Conservation (phyloP, 78 protist species). For the Capsaspora owczarzaki region DNA sequence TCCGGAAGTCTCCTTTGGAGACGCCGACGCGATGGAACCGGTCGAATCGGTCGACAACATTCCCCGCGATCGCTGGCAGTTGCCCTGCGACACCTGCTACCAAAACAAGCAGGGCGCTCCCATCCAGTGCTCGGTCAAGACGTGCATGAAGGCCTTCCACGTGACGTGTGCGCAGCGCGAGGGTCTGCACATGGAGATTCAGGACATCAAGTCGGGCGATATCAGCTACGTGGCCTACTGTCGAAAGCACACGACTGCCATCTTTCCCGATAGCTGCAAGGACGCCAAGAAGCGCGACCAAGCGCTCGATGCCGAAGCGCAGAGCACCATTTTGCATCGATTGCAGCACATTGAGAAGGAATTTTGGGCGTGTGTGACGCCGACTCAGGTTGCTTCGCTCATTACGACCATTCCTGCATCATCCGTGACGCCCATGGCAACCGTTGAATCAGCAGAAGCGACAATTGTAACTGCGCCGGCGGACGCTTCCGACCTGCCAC, state of each 20-base stretch:
- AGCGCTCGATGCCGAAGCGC: background rate
- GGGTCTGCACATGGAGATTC: background rate
- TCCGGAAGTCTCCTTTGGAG: background rate
- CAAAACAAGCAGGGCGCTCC: background rate
- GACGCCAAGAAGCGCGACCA: background rate
- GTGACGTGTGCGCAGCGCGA: conserved; percentile 11
- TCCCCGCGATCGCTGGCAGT: background rate
- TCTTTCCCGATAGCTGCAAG: too few species aligned
- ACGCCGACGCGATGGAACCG: background rate
- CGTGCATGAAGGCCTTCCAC: conserved; percentile 24
- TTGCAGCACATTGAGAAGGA: background rate
- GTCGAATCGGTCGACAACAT: background rate
- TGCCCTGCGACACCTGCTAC: background rate
- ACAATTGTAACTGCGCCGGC: too few species aligned
- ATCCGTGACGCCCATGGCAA: too few species aligned
- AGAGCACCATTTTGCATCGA: background rate
- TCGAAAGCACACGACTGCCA: background rate
- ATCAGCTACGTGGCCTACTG: background rate
- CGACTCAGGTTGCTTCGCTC: too few species aligned
- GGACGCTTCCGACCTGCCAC: too few species aligned
- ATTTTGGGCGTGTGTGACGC: too few species aligned
- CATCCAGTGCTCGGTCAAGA: background rate
- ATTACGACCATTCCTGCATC: too few species aligned
- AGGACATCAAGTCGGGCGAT: background rate
- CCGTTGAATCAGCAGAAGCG: too few species aligned